Evolutionary conservation across 768 basidiomycete genomes (phyloP).

Genomic region (Lentinula aciculospora): DNA sequence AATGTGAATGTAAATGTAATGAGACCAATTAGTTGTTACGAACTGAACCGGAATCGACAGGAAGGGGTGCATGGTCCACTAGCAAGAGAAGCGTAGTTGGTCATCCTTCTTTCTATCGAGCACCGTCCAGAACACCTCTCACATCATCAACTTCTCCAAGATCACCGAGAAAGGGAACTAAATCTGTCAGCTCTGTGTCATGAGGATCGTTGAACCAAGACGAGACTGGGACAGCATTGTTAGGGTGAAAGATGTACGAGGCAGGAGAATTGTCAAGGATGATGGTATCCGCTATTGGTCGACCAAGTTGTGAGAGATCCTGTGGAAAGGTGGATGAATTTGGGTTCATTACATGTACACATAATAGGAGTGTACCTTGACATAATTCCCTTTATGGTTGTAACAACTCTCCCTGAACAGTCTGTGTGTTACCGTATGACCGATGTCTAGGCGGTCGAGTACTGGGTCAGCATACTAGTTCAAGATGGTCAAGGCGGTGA

Average conservation of each 20-base stretch:
- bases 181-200: slow-evolving; percentile 94
- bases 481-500: slow-evolving; percentile 1
- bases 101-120: slow-evolving; percentile 39
- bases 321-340: slow-evolving; percentile 24
- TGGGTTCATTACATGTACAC: not conserved
- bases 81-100: not conserved
- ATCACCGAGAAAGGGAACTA: slow-evolving; percentile 92
- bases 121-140: slow-evolving; percentile 85
- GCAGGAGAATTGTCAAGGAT: slow-evolving; percentile 99
- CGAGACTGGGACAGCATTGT: slow-evolving; percentile 98
- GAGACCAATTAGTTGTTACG: not conserved
- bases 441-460: slow-evolving; percentile 90
- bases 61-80: not conserved
- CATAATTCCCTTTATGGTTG: slow-evolving; percentile 98
- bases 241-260: slow-evolving; percentile 98
- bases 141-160: slow-evolving; percentile 83
- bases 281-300: slow-evolving; percentile 89
- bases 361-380: slow-evolving; percentile 64
- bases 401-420: slow-evolving; percentile 98
- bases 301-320: slow-evolving; percentile 96
- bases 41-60: not conserved
- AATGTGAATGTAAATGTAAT: slow-evolving; percentile 2
- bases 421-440: slow-evolving; percentile 89
- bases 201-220: slow-evolving; percentile 99
- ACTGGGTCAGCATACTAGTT: slow-evolving; percentile 95